phyloP scores from a whole-genome alignment of 2,329 filamentous ascomycete species.

The Aureobasidium pullulans region DNA sequence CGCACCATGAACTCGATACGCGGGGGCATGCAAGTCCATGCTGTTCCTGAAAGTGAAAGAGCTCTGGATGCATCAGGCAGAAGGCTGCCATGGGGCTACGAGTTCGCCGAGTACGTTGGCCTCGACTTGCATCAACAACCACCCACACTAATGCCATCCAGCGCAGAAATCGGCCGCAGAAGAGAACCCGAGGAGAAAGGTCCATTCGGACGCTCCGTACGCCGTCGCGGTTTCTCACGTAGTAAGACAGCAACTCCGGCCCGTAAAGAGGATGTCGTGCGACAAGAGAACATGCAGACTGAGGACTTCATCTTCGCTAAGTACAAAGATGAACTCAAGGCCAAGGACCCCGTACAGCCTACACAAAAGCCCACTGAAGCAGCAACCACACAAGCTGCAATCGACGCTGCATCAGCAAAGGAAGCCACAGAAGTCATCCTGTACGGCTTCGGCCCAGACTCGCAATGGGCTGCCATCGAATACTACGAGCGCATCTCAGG shows the following conservation, averaged over 20 bases:
- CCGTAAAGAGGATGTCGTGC: constrained; percentile 47
- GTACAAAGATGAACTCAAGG: constrained; percentile 21
- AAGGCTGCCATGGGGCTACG: constrained; percentile 55
- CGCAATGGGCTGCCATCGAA: constrained; percentile 75
- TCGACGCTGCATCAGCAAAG: constrained; percentile 34
- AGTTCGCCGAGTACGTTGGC: constrained; percentile 51
- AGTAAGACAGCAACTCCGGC: constrained; percentile 51
- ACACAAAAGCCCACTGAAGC: constrained; percentile 16
- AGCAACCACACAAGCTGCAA: constrained; percentile 19
- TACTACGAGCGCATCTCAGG: constrained; percentile 78
- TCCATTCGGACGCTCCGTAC: constrained; percentile 49
- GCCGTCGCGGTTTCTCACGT: constrained; percentile 38
- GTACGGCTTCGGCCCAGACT: constrained; percentile 66
- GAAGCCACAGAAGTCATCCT: constrained; percentile 74
- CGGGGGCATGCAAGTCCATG: constrained; percentile 55
- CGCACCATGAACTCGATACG: constrained; percentile 15
- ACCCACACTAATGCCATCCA: not conserved
- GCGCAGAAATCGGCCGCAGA: constrained; percentile 16
- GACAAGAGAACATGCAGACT: constrained; percentile 36
- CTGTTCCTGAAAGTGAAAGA: constrained; percentile 56
- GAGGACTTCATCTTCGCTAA: constrained; percentile 42
- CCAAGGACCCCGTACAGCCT: constrained; percentile 16
- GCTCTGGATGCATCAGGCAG: constrained; percentile 53
- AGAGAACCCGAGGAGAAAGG: constrained; percentile 53
- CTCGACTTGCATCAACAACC: not conserved